A percentile compares a stretch with the other conserved stretches of the same genome.
Conservation (phyloP, 1,139 yeast species). For the Scheffersomyces cryptocercus region DNA sequence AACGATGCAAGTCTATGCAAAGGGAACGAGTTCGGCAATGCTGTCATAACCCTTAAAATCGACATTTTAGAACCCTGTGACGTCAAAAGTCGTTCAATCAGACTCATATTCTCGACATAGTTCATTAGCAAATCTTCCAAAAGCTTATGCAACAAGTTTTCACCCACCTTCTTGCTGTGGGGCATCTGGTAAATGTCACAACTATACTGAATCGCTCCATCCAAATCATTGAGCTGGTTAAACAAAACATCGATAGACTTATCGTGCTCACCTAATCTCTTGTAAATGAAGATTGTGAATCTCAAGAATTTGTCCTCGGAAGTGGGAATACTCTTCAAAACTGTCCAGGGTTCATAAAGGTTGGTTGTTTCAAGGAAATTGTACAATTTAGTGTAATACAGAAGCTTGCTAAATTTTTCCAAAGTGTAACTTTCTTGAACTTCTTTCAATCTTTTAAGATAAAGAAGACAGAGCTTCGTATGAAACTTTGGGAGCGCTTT, state of each 20-base stretch:
- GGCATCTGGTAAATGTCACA: conserved; percentile 45
- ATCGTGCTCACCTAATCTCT: conserved; percentile 61
- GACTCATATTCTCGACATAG: conserved; percentile 29
- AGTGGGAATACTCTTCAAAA: conserved; percentile 40
- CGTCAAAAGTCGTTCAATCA: conserved; percentile 45
- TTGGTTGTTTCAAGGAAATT: conserved; percentile 35
- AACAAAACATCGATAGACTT: conserved; percentile 66
- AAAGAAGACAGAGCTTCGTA: conserved; percentile 58
- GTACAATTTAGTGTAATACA: conserved; percentile 35
- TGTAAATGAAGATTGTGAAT: conserved; percentile 60
- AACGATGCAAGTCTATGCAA: conserved; percentile 45
- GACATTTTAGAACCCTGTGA: conserved; percentile 59
- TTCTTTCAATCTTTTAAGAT: conserved; percentile 40
- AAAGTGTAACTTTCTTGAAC: conserved; percentile 10
- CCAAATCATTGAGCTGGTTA: conserved; percentile 57
- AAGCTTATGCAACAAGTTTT: conserved; percentile 34
- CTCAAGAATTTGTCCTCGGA: conserved; percentile 35
- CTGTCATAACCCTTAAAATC: conserved; percentile 47
- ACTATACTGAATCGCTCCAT: conserved; percentile 63
- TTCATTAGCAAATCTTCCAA: conserved; percentile 40
- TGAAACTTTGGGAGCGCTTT: conserved; percentile 39
- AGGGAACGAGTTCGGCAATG: conserved; percentile 53
- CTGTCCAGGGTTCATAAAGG: conserved; percentile 49
- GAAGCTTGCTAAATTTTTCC: conserved; percentile 14
- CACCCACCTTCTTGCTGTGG: conserved; percentile 39